Percentiles rank a stretch among this genome's conserved stretches.
phyloP scores from a whole-genome alignment of 2,329 filamentous ascomycete genomes.

The Penicillium olsonii region DNA sequence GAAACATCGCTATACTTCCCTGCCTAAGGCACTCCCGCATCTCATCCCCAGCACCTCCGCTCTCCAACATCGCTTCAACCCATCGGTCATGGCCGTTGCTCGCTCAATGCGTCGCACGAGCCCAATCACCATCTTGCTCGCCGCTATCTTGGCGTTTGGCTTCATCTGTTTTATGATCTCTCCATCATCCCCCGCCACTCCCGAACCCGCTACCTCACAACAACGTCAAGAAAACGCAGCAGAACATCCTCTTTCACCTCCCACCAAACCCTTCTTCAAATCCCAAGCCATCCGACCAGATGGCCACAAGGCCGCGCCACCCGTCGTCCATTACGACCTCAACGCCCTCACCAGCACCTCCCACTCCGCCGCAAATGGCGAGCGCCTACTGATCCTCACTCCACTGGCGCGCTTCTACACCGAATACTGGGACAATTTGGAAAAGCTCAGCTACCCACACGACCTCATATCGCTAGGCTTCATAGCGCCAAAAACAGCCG shows the following conservation, averaged over 20 bases:
- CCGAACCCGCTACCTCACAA: slow-evolving; percentile 48
- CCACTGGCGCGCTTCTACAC: slow-evolving; percentile 92
- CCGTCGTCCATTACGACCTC: slow-evolving; percentile 89
- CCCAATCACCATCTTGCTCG: slow-evolving; percentile 73
- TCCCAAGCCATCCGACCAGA: slow-evolving; percentile 52
- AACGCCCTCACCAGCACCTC: slow-evolving; percentile 87
- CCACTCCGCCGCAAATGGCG: slow-evolving; percentile 74
- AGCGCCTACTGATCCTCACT: slow-evolving; percentile 87
- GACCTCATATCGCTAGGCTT: slow-evolving; percentile 93
- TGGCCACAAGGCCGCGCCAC: slow-evolving; percentile 65
- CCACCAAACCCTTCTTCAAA: slow-evolving; percentile 73
- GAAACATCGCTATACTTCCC: too few species aligned
- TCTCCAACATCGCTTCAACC: neutral
- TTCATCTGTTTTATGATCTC: slow-evolving; percentile 58
- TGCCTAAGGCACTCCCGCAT: slow-evolving; percentile 7
- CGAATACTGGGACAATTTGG: slow-evolving; percentile 91
- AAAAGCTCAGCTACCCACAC: slow-evolving; percentile 83
- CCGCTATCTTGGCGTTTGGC: slow-evolving; percentile 70
- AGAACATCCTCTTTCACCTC: slow-evolving; percentile 70
- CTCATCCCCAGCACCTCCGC: neutral
- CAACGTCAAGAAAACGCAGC: slow-evolving; percentile 61
- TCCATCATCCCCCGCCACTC: slow-evolving; percentile 51
- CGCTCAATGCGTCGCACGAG: slow-evolving; percentile 77
- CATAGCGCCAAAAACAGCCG: slow-evolving; percentile 90
- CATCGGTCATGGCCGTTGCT: slow-evolving; percentile 54